Percentiles rank a stretch among this genome's conserved stretches.
Conservation (phyloP, 306 rosid genomes). For the Hylodesmum podocarpum region DNA sequence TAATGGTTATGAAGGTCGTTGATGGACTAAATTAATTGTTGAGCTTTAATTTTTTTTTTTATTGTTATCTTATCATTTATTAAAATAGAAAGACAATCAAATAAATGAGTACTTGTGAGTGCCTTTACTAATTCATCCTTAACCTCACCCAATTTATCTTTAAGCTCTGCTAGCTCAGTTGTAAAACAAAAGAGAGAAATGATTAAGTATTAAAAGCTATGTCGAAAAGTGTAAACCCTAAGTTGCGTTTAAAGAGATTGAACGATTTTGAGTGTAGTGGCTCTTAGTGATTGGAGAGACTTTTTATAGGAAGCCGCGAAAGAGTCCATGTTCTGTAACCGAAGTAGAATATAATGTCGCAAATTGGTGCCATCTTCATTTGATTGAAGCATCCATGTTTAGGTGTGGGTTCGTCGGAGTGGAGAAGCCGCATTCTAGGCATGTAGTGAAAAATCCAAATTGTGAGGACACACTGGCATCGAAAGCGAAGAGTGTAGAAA, state of each 20-base stretch:
- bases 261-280: slow-evolving; percentile 37
- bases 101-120: slow-evolving; percentile 42
- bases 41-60: too few relatives aligned
- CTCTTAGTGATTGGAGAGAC: slow-evolving; percentile 40
- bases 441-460: too few relatives aligned
- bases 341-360: too few relatives aligned
- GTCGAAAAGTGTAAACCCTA: not conserved
- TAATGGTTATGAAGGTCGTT: too few relatives aligned
- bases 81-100: not conserved
- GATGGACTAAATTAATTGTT: too few relatives aligned
- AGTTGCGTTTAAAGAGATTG: not conserved
- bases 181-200: not conserved
- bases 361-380: too few relatives aligned
- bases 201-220: not conserved
- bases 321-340: slow-evolving; percentile 38
- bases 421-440: too few relatives aligned
- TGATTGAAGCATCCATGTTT: too few relatives aligned
- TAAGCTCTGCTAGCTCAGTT: slow-evolving; percentile 51
- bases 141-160: slow-evolving; percentile 53
- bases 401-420: too few relatives aligned
- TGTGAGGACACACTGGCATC: too few relatives aligned
- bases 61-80: too few relatives aligned
- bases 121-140: slow-evolving; percentile 75
- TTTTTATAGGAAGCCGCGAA: slow-evolving; percentile 28
- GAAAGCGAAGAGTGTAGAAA: too few relatives aligned